Evolutionary conservation across 768 basidiomycete genomes (phyloP), one percentile per base, ranked within the genome.

Genomic region (Sarcomyxa edulis): DNA sequence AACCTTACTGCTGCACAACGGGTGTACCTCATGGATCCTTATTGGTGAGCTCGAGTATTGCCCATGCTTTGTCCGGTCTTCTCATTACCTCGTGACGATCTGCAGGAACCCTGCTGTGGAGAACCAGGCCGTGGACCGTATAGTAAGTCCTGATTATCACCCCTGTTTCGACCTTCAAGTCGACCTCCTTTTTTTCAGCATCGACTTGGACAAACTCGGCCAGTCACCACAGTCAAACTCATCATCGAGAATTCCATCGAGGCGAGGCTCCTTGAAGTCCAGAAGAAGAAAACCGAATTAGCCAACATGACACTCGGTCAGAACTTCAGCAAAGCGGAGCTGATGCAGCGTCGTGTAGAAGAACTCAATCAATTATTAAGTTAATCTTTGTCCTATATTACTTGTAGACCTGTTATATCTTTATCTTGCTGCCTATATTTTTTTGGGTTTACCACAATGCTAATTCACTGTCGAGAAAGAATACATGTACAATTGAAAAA

Each of bases 41-140:
- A 96, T 59, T 97, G 93, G 92, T 84, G 54, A 47, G 66, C 54
- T 20, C 10, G 25, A 12, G 10, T 18, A 32, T 31, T 28, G 32
- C 32, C 30, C 16, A 14, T 4, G 18, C 11, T 37, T 45, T 39
- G 18, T 45, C 44, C 25, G 50, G 33, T 12, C 20, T 32, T 6
- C 32, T 46, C n/a, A n/a, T n/a, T n/a, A n/a, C n/a, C n/a, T n/a
- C n/a, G n/a, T n/a, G 6, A 21, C 36, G 25, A 25, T 19, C 37
- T 24, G 5, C 49, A 92, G 89, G 92, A 96, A 96, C 51, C 93
- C 93, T 11, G 92, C 92, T 14, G 93, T 94, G 5, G 93, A 98
- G 65, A 93, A 96, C 53, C 95, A 97, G 62, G 95, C 94, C 14
- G 90, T 97, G 20, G 96, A 99, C 64, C 88, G 95, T 36, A 95